Evolutionary conservation across 2,329 filamentous ascomycete genomes (phyloP), one percentile per base, ranked within the genome.

Genomic region (Pseudohalonectria lignicola): DNA sequence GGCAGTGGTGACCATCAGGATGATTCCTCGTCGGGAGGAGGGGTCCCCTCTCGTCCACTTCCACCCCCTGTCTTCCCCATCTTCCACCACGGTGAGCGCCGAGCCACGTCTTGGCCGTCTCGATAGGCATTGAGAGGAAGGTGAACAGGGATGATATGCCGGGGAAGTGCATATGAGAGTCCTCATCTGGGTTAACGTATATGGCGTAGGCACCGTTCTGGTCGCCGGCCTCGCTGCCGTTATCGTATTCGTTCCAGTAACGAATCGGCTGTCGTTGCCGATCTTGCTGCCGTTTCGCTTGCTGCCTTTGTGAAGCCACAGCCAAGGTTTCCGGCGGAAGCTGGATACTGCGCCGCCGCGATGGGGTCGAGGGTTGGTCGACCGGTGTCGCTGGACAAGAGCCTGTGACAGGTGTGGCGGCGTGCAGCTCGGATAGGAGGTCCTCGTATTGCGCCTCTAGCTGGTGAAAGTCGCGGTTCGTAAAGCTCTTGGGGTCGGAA

Each of bases 201-300:
- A 92, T 79, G 32, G 76, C 70, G 55, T 86, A 92, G 21, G 70
- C 71, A 26, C 74, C 70, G 31, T 76, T 69, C 12, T 68, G 61
- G 3, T 70, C 76, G 36, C 68, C 72, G 3, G 60, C 63, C 39
- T 87, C 82, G 53, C 85, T 86, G 8, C 82, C 83, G 53, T 88
- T 63, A 47, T 93, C 86, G 55, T 90, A 92, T 55, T 93, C 86
- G 56, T 85, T 90, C 85, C 86, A 93, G 53, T 90, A 92, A 33
- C 65, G 63, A 13, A 59, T 49, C 36, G 55, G 53, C 7, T 55
- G 48, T 36, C 41, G 49, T n/a, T 36, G 10, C 21, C 16, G 34
- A 5, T 3, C 5, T 21, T 19, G 9, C n/a, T 16, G 34, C 9
- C 18, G 5, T n/a, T n/a, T n/a, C n/a, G n/a, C 4, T 17, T n/a